Percentiles rank a stretch among this genome's conserved stretches.
Conservation (phyloP, 2,329 filamentous ascomycete species). For the Neocatenulostroma microsporum region DNA sequence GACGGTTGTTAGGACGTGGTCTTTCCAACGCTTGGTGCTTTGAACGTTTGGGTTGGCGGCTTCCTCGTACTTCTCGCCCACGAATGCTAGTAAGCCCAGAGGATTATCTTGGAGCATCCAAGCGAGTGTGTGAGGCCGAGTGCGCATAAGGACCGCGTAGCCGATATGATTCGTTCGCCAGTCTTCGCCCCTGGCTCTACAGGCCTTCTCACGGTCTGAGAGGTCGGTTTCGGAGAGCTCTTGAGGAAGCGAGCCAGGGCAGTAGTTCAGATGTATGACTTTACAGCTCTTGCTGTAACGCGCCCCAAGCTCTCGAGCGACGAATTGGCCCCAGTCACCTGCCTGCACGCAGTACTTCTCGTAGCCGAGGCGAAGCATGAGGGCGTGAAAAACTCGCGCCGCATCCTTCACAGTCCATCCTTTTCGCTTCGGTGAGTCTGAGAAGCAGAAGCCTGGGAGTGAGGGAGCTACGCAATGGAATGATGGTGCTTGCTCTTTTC, state of each 20-base stretch:
- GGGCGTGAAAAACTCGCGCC: constrained; percentile 30
- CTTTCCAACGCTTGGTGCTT: constrained; percentile 25
- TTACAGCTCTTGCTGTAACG: constrained; percentile 31
- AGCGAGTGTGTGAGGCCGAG: constrained; percentile 36
- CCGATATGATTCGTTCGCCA: constrained; percentile 35
- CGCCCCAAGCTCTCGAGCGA: constrained; percentile 33
- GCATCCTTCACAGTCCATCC: constrained; percentile 34
- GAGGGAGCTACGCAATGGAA: constrained; percentile 54
- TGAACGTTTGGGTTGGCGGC: constrained; percentile 31
- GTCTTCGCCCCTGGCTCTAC: constrained; percentile 28
- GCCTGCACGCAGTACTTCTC: constrained; percentile 32
- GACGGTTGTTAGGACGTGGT: constrained; percentile 26
- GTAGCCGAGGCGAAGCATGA: constrained; percentile 38
- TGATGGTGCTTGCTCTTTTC: constrained; percentile 24
- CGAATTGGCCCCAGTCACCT: constrained; percentile 38
- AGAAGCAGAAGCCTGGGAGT: constrained; percentile 50
- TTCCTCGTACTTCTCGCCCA: constrained; percentile 40
- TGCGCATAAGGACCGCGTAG: constrained; percentile 26
- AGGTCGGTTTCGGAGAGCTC: constrained; percentile 22
- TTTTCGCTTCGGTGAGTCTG: constrained; percentile 21
- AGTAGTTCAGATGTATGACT: constrained; percentile 37
- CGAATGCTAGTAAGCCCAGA: constrained; percentile 37
- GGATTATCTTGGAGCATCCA: constrained; percentile 38
- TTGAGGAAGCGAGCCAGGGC: constrained; percentile 31
- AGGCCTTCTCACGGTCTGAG: constrained; percentile 29